Evolutionary conservation across 2,329 filamentous ascomycete species (phyloP), one percentile per base, ranked within the genome.

Genomic region (Hypoxylon sp.): DNA sequence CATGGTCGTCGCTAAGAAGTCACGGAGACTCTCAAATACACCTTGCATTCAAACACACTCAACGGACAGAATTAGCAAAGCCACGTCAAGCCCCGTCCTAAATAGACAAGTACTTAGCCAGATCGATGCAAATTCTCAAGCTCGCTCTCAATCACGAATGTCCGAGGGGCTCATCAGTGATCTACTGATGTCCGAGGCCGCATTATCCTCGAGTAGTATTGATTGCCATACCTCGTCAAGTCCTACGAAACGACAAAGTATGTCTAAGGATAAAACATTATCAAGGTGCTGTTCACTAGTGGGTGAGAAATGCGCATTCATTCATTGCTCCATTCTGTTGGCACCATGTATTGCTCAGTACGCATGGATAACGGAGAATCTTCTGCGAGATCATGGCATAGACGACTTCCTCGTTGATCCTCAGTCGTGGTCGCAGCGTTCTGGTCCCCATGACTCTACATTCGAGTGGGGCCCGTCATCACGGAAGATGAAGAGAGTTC

Each of bases 371-470:
- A 77, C 77, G 0, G 76, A 80, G 0, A 72, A 76, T 20, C 71
- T 85, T 0, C 73, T 85, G 1, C 63, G 67, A 1, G 71, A 70
- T 0, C 85, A 87, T 42, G 83, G 83, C 0, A 73, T 85, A 36
- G 32, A 67, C 1, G 56, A 72, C 0, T 74, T 79, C 14, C 67
- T 78, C 1, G 72, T 73, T 0, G 75, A 83, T 3, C 74, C 80
- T 0, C 68, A 74, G 11, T 67, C 69, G 2, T 85, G 82, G 78
- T 76, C 46, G 7, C 45, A 61, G 5, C 2, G 22, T 61, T 12
- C 49, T 11, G 22, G 33, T 14, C 22, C 48, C 1, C 18, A 45
- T n/a, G 20, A 20, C 6, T 56, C 50, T 6, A 36, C 49, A 30
- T 44, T 38, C 12, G 52, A 58, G 32, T 49, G 49, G 38, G 57